Conservation (phyloP, 1,284 basidiomycete species). For the Rhodotorula sp. region DNA sequence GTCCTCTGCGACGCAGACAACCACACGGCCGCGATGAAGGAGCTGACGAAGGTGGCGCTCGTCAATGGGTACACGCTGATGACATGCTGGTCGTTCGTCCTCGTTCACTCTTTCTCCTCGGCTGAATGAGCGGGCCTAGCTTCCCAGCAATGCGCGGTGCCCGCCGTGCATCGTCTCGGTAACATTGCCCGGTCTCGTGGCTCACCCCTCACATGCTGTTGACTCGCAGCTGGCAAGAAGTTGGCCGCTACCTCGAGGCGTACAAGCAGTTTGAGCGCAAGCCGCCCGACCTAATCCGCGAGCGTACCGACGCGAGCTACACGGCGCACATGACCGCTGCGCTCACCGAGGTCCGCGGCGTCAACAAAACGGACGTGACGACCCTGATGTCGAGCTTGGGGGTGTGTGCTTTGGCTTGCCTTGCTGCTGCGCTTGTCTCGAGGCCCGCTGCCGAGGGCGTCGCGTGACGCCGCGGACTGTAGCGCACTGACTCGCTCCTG, state of each 20-base stretch:
- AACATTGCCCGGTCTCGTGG: too few species aligned
- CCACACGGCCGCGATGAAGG: slow-evolving; percentile 84
- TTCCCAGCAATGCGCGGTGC: too few species aligned
- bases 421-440: slow-evolving; percentile 1
- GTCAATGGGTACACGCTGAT: slow-evolving; percentile 92
- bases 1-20: slow-evolving; percentile 91
- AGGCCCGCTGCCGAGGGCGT: background rate
- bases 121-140: too few species aligned
- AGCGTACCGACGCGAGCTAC: slow-evolving; percentile 87
- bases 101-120: background rate
- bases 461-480: background rate
- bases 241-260: slow-evolving; percentile 83
- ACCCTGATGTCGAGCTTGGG: slow-evolving; percentile 91
- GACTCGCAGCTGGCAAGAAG: slow-evolving; percentile 74
- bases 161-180: too few species aligned
- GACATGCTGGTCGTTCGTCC: slow-evolving; percentile 82
- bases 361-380: slow-evolving; percentile 97
- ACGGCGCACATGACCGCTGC: slow-evolving; percentile 76
- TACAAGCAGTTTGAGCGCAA: slow-evolving; percentile 94
- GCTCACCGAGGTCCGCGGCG: slow-evolving; percentile 84
- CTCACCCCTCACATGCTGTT: too few species aligned
- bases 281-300: slow-evolving; percentile 90
- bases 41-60: slow-evolving; percentile 80
- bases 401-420: slow-evolving; percentile 59
- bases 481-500: background rate